phyloP scores from a whole-genome alignment of 2,329 filamentous ascomycete genomes.

The Colletotrichum liaoningense region DNA sequence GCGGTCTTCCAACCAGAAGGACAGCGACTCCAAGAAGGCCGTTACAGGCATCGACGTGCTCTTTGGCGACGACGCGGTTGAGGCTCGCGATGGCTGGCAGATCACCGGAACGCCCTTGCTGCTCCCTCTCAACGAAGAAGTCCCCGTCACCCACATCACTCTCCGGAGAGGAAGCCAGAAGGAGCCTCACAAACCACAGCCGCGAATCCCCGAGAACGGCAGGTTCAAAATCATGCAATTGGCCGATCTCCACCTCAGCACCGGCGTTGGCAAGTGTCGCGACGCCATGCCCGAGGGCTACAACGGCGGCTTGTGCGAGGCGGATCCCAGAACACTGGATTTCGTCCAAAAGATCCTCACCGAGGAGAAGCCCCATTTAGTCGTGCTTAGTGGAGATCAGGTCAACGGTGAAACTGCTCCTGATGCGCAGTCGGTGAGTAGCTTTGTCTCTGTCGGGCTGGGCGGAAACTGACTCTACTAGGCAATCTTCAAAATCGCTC shows the following conservation, averaged over 20 bases:
- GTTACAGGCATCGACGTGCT: slow-evolving; percentile 88
- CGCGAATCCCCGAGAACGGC: slow-evolving; percentile 86
- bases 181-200: slow-evolving; percentile 75
- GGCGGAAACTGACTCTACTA: slow-evolving; percentile 44
- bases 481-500: slow-evolving; percentile 94
- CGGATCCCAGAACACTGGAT: slow-evolving; percentile 90
- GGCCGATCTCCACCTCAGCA: slow-evolving; percentile 94
- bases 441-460: not conserved
- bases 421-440: slow-evolving; percentile 83
- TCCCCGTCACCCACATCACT: slow-evolving; percentile 79
- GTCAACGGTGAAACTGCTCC: slow-evolving; percentile 94
- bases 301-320: slow-evolving; percentile 84
- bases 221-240: slow-evolving; percentile 98
- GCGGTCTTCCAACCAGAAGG: slow-evolving; percentile 76
- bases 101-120: slow-evolving; percentile 80
- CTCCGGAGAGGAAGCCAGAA: slow-evolving; percentile 78
- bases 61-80: slow-evolving; percentile 91
- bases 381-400: slow-evolving; percentile 93
- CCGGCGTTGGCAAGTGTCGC: slow-evolving; percentile 85
- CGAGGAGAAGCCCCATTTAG: slow-evolving; percentile 92
- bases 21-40: slow-evolving; percentile 78
- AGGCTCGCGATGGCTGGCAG: slow-evolving; percentile 87
- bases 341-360: slow-evolving; percentile 88
- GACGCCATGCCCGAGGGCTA: slow-evolving; percentile 83
- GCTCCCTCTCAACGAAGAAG: slow-evolving; percentile 70